A percentile compares a stretch with the other conserved stretches of the same genome.
Evolutionary conservation across 2,329 filamentous ascomycete genomes (phyloP).

Genomic region (Dothistroma pini): DNA sequence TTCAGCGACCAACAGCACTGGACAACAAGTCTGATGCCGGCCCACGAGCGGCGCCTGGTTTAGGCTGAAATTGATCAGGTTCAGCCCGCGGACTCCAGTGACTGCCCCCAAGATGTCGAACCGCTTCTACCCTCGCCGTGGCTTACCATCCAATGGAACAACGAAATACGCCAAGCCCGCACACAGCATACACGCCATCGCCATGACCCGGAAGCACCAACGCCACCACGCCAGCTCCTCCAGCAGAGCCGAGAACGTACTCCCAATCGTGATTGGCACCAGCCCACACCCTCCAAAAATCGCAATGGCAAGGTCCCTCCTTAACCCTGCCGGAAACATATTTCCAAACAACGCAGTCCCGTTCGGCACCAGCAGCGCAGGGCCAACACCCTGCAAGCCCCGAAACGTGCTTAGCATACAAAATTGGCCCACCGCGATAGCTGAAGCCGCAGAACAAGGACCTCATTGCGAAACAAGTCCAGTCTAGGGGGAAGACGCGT

Average conservation of each 20-base stretch:
- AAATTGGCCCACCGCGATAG: slow-evolving; percentile 33
- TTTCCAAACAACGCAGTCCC: slow-evolving; percentile 37
- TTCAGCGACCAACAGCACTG: slow-evolving; percentile 25
- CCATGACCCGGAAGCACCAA: slow-evolving; percentile 29
- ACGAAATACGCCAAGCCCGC: slow-evolving; percentile 21
- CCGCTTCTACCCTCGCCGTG: neutral
- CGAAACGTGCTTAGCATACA: slow-evolving; percentile 36
- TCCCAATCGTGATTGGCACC: slow-evolving; percentile 32
- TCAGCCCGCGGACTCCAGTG: slow-evolving; percentile 30
- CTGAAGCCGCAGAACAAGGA: slow-evolving; percentile 38
- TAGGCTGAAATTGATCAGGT: slow-evolving; percentile 32
- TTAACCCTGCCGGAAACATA: slow-evolving; percentile 32
- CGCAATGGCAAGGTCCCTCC: slow-evolving; percentile 37
- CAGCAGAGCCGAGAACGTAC: slow-evolving; percentile 33
- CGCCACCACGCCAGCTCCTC: slow-evolving; percentile 32
- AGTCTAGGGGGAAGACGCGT: slow-evolving; percentile 39
- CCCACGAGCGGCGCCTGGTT: slow-evolving; percentile 31
- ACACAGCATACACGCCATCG: slow-evolving; percentile 21
- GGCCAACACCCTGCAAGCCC: slow-evolving; percentile 40
- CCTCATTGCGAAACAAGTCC: slow-evolving; percentile 38
- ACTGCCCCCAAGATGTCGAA: slow-evolving; percentile 28
- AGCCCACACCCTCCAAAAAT: slow-evolving; percentile 37
- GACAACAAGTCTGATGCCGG: slow-evolving; percentile 27
- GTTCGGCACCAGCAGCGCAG: slow-evolving; percentile 37
- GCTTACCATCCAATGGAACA: slow-evolving; percentile 20